These are phyloP conservation scores for Hymenoscyphus scutula DNA, from an alignment of 2,329 filamentous ascomycete species.

Conservation along the genomic window DNA sequence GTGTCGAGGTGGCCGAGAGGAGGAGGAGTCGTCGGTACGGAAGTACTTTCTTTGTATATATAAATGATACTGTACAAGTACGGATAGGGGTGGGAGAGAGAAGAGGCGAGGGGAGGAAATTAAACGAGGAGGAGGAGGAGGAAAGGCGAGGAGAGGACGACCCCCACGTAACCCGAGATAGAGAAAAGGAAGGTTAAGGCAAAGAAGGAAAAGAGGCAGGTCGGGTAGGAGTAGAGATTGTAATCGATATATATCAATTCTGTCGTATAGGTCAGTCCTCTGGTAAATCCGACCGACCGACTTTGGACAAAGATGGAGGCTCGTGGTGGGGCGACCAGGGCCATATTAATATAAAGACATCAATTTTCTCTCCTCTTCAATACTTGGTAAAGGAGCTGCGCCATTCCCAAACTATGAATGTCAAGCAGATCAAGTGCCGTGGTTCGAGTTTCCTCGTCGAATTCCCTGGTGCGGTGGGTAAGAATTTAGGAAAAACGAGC, in stretches of 20 bases:
- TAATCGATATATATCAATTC: not conserved
- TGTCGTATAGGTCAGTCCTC: not conserved
- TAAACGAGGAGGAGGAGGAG: not conserved
- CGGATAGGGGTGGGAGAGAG: not conserved
- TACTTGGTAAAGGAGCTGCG: not conserved
- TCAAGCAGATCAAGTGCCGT: not conserved
- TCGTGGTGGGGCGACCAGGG: not conserved
- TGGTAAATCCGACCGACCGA: not conserved
- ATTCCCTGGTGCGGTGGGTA: not conserved
- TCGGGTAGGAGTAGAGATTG: not conserved
- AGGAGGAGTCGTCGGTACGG: too few species aligned
- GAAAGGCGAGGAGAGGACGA: not conserved
- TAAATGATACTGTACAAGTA: not conserved
- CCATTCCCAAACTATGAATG: not conserved
- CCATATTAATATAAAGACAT: conserved; percentile 7
- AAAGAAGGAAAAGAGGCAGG: not conserved
- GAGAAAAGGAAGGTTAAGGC: not conserved
- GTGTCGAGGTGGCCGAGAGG: not conserved
- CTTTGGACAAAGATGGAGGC: not conserved
- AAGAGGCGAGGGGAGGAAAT: not conserved
- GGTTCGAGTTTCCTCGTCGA: not conserved
- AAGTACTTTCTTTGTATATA: not conserved
- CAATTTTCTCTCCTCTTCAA: not conserved
- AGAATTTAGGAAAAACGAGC: not conserved
- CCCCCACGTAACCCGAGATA: not conserved